Evolutionary conservation across 2,329 filamentous ascomycete species (phyloP).

Genomic region (Penicillium digitatum): DNA sequence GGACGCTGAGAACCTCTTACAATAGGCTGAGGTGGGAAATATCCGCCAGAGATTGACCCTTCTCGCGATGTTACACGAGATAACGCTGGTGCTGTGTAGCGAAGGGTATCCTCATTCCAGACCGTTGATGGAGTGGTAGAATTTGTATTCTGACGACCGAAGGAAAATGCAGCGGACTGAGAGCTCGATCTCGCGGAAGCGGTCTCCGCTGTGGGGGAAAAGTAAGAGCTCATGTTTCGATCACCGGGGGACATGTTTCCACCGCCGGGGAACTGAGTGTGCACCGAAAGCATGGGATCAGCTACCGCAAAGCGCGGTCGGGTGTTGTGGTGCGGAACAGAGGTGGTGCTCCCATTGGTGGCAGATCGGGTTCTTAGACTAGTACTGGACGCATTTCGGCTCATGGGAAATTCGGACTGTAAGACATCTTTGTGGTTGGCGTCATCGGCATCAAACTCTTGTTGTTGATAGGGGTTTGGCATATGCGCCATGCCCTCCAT

Average conservation of each 20-base stretch:
- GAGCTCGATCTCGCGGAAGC: constrained; percentile 55
- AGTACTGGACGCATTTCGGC: constrained; percentile 67
- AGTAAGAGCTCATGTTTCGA: constrained; percentile 76
- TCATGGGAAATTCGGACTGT: constrained; percentile 51
- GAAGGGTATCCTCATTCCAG: constrained; percentile 70
- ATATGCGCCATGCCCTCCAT: constrained; percentile 65
- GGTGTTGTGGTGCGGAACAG: constrained; percentile 41
- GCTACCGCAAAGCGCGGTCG: constrained; percentile 68
- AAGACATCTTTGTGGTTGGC: constrained; percentile 34
- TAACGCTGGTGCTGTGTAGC: constrained; percentile 86
- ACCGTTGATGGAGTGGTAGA: constrained; percentile 45
- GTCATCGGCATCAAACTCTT: constrained; percentile 55
- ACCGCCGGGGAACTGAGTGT: constrained; percentile 52
- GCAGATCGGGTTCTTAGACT: constrained; percentile 73
- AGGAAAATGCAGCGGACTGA: constrained; percentile 63
- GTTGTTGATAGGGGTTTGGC: constrained; percentile 75
- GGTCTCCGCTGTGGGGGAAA: constrained; percentile 74
- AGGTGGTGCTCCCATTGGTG: constrained; percentile 57
- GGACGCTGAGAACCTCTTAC: constrained; percentile 60
- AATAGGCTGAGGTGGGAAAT: constrained; percentile 60
- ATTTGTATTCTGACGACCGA: constrained; percentile 69
- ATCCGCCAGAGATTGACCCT: constrained; percentile 61
- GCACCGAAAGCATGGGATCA: constrained; percentile 63
- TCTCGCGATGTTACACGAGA: constrained; percentile 76
- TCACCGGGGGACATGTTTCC: constrained; percentile 57